Conservation (phyloP, 352 stramenopile species). For the Thraustochytrium striatum region DNA sequence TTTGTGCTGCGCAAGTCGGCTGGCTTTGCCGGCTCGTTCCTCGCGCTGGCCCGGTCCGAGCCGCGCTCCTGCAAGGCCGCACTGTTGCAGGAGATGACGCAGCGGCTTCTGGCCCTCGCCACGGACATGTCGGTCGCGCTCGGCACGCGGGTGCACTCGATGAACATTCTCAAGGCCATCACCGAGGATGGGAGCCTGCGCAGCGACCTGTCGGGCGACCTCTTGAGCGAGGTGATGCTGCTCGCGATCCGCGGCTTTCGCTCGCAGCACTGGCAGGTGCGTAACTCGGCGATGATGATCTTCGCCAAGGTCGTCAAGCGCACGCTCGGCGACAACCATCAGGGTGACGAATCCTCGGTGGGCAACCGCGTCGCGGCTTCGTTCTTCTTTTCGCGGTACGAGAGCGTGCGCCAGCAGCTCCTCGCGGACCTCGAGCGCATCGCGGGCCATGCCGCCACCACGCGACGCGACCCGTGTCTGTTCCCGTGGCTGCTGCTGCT, state of each 20-base stretch:
- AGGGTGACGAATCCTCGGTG: slow-evolving; percentile 63
- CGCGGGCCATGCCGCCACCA: slow-evolving; percentile 20
- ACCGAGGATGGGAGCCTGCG: slow-evolving; percentile 76
- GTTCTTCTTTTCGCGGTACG: slow-evolving; percentile 73
- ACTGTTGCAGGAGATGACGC: slow-evolving; percentile 70
- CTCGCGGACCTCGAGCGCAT: slow-evolving; percentile 58
- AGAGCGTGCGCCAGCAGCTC: slow-evolving; percentile 65
- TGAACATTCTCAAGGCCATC: slow-evolving; percentile 83
- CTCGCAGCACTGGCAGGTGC: slow-evolving; percentile 72
- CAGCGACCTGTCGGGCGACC: slow-evolving; percentile 63
- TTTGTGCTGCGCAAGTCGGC: slow-evolving; percentile 78
- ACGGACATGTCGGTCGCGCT: slow-evolving; percentile 55
- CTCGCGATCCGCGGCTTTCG: slow-evolving; percentile 74
- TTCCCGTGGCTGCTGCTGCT: slow-evolving; percentile 73
- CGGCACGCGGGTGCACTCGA: slow-evolving; percentile 71
- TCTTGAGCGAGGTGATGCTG: slow-evolving; percentile 62
- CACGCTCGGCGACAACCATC: slow-evolving; percentile 72
- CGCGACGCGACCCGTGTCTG: slow-evolving; percentile 58
- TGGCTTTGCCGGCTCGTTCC: slow-evolving; percentile 78
- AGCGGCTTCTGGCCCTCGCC: slow-evolving; percentile 65
- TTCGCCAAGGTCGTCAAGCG: slow-evolving; percentile 65
- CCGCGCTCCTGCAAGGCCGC: slow-evolving; percentile 70
- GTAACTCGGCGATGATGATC: slow-evolving; percentile 85
- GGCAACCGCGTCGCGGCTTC: slow-evolving; percentile 64
- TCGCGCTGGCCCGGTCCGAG: slow-evolving; percentile 75